Conservation (phyloP, 495 filamentous ascomycete species). For the Penicillium mononematosum region DNA sequence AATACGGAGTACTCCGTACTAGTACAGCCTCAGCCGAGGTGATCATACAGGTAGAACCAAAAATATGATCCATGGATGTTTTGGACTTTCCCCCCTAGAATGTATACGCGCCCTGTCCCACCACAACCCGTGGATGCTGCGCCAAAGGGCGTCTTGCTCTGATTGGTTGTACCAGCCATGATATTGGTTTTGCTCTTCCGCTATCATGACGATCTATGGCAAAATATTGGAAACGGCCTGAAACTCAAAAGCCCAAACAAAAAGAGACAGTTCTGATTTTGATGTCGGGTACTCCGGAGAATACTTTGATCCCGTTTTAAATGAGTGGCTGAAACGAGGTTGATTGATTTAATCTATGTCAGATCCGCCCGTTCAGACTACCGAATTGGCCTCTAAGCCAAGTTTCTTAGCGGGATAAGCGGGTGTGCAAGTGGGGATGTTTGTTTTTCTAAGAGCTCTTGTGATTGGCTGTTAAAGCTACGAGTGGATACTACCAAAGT, state of each 20-base stretch:
- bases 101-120: neutral
- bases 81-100: neutral
- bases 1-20: neutral
- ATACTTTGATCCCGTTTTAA: neutral
- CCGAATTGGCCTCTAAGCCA: slow-evolving; percentile 26
- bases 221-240: no score
- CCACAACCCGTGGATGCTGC: neutral
- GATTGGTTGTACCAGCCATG: neutral
- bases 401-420: slow-evolving; percentile 25
- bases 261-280: neutral
- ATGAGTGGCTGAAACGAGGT: slow-evolving; percentile 20
- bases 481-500: no score
- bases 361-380: slow-evolving; percentile 16
- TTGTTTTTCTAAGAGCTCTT: neutral
- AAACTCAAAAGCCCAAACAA: neutral
- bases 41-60: neutral
- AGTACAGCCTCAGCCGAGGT: neutral
- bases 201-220: no score
- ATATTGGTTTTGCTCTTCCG: neutral
- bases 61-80: neutral
- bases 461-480: slow-evolving; percentile 16
- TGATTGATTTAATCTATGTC: slow-evolving; percentile 17
- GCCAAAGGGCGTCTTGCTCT: neutral
- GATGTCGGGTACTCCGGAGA: neutral
- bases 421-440: slow-evolving; percentile 10